Evolutionary conservation across 2,329 filamentous ascomycete genomes (phyloP).

Genomic region (Botrytis medusae): DNA sequence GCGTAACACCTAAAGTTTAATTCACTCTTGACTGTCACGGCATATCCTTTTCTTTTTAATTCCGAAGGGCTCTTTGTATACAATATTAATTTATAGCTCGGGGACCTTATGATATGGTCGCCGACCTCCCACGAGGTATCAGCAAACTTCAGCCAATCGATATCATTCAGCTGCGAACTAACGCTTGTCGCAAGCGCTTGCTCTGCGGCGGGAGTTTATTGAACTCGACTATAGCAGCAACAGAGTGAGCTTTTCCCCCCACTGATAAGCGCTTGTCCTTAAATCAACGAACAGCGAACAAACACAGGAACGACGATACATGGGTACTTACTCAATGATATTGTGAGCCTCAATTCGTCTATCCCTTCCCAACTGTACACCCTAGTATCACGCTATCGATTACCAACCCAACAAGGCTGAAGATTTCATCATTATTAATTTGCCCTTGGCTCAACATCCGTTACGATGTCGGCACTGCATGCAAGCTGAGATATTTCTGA

Average conservation of each 20-base stretch:
- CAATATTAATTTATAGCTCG: conserved; percentile 16
- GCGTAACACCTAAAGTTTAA: conserved; percentile 16
- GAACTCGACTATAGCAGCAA: neutral
- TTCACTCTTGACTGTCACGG: conserved; percentile 6
- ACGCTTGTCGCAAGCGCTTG: conserved; percentile 20
- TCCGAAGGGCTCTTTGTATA: conserved; percentile 8
- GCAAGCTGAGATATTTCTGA: conserved; percentile 21
- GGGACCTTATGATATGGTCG: conserved; percentile 20
- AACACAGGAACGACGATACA: conserved; percentile 1
- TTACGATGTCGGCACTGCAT: conserved; percentile 14
- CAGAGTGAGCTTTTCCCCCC: neutral
- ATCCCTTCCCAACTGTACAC: neutral
- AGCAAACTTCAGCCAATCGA: conserved; percentile 22
- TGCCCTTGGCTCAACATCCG: conserved; percentile 1
- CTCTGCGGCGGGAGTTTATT: neutral
- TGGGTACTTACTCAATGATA: conserved; percentile 3
- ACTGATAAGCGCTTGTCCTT: conserved; percentile 11
- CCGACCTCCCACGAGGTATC: conserved; percentile 20
- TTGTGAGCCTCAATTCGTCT: conserved; percentile 10
- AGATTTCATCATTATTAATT: conserved; percentile 11
- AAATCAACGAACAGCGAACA: conserved; percentile 9
- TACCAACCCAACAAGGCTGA: conserved; percentile 21
- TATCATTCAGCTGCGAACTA: conserved; percentile 3
- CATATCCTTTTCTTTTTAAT: conserved; percentile 11
- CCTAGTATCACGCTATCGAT: conserved; percentile 19